phyloP scores from a whole-genome alignment of 768 basidiomycete species.

The Tubosaeta brunneosetosa region DNA sequence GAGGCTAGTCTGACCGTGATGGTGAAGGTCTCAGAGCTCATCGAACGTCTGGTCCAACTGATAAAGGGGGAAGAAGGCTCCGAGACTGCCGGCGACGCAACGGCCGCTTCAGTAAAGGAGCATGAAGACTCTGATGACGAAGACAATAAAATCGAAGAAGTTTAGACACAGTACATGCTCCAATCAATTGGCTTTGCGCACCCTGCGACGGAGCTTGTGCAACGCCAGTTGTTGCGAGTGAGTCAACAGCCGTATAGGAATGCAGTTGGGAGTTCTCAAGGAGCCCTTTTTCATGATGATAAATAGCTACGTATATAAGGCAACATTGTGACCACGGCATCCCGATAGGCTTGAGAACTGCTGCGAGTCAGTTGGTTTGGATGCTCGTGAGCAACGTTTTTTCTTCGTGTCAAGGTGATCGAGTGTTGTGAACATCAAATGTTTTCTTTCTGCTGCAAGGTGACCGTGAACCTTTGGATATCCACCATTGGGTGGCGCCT shows the following conservation, averaged over 20 bases:
- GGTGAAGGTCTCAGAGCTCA: slow-evolving; percentile 73
- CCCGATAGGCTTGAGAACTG: slow-evolving; percentile 2
- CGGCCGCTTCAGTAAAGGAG: slow-evolving; percentile 15
- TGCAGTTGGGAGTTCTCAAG: slow-evolving; percentile 18
- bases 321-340: slow-evolving; percentile 10
- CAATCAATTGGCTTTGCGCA: slow-evolving; percentile 7
- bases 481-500: not conserved
- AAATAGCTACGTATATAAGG: slow-evolving; percentile 20
- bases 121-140: slow-evolving; percentile 49
- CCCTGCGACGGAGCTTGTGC: slow-evolving; percentile 1
- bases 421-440: slow-evolving; percentile 4
- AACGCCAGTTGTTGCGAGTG: slow-evolving; percentile 12
- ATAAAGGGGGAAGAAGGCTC: slow-evolving; percentile 72
- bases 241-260: slow-evolving; percentile 17
- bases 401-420: slow-evolving; percentile 1
- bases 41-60: slow-evolving; percentile 85
- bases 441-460: not conserved
- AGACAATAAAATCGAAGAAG: slow-evolving; percentile 71
- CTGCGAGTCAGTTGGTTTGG: slow-evolving; percentile 4
- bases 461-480: too few species aligned
- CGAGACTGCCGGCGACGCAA: slow-evolving; percentile 37
- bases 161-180: slow-evolving; percentile 38
- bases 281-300: slow-evolving; percentile 14
- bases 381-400: not conserved
- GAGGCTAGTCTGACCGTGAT: not conserved